phyloP scores from a whole-genome alignment of 2,329 filamentous ascomycete genomes.

The Aureobasidium sp. region DNA sequence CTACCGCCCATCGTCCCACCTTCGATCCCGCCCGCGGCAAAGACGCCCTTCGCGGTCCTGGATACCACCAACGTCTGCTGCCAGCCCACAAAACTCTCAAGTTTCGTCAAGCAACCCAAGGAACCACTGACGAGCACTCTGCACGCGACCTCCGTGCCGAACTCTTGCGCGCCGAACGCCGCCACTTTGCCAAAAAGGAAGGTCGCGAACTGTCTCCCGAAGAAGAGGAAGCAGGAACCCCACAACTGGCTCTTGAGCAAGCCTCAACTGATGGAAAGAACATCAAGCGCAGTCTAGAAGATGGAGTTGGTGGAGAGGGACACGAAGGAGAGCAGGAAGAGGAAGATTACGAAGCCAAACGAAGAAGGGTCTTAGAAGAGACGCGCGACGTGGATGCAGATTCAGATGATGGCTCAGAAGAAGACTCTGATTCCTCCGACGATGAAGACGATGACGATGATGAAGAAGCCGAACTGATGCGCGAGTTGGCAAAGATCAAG shows the following conservation, averaged over 20 bases:
- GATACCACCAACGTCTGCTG: slow-evolving; percentile 92
- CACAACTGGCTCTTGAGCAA: slow-evolving; percentile 40
- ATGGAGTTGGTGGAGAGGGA: slow-evolving; percentile 34
- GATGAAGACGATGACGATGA: slow-evolving; percentile 72
- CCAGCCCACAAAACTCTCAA: slow-evolving; percentile 93
- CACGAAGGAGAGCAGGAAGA: slow-evolving; percentile 41
- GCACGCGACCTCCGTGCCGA: slow-evolving; percentile 81
- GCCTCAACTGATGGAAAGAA: slow-evolving; percentile 23
- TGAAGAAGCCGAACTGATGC: slow-evolving; percentile 79
- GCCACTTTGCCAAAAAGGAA: slow-evolving; percentile 78
- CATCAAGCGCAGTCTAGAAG: slow-evolving; percentile 59
- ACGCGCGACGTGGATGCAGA: slow-evolving; percentile 82
- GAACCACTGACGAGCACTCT: slow-evolving; percentile 64
- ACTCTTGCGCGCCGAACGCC: slow-evolving; percentile 79
- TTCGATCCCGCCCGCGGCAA: slow-evolving; percentile 95
- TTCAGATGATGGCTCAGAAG: slow-evolving; percentile 43
- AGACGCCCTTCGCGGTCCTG: slow-evolving; percentile 85
- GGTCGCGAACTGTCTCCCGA: slow-evolving; percentile 46
- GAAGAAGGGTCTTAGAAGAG: slow-evolving; percentile 79
- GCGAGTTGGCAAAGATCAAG: slow-evolving; percentile 91
- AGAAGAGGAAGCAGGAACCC: slow-evolving; percentile 18
- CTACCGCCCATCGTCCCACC: slow-evolving; percentile 69
- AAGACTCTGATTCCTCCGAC: slow-evolving; percentile 49
- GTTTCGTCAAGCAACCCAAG: slow-evolving; percentile 81
- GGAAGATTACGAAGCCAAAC: slow-evolving; percentile 68